A percentile compares a stretch with the other conserved stretches of the same genome.
phyloP scores from a whole-genome alignment of 176 grass and related monocot species.

The Avena sativa region DNA sequence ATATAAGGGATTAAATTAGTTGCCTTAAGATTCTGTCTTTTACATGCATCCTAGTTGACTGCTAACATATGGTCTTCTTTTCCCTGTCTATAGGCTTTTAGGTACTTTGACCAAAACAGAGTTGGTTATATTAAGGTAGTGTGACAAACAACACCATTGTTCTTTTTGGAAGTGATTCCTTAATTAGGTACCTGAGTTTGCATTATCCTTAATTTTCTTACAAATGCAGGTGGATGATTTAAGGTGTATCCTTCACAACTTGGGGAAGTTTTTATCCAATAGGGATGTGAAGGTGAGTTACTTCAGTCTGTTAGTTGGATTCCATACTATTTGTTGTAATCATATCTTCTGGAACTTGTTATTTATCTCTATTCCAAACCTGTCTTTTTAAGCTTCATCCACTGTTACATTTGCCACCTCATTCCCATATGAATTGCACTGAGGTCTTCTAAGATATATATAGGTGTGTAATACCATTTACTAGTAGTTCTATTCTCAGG shows the following conservation, averaged over 20 bases:
- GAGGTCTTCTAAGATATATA: not conserved
- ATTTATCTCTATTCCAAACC: not conserved
- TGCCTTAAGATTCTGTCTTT: not conserved
- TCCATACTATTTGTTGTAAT: constrained; percentile 2
- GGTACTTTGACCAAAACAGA: constrained; percentile 87
- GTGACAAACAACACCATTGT: not conserved
- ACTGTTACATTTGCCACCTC: not conserved
- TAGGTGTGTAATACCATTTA: not conserved
- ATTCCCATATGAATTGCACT: not conserved
- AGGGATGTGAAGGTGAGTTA: constrained; percentile 89
- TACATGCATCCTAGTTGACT: not conserved
- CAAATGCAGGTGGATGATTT: constrained; percentile 89
- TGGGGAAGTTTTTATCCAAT: constrained; percentile 89
- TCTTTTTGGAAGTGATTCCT: constrained; percentile 34
- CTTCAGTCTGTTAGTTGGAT: constrained; percentile 24
- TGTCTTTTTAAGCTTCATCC: not conserved
- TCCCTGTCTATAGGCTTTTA: constrained; percentile 78
- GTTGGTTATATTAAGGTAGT: constrained; percentile 81
- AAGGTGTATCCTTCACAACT: constrained; percentile 94
- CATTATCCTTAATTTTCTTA: constrained; percentile 39
- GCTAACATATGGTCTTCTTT: constrained; percentile 26
- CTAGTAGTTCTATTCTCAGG: not conserved
- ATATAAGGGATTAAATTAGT: constrained; percentile 7
- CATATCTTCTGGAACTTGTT: not conserved
- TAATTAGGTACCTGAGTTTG: not conserved